Conservation (phyloP, 345 rosid species). For the Dipteronia dyeriana region DNA sequence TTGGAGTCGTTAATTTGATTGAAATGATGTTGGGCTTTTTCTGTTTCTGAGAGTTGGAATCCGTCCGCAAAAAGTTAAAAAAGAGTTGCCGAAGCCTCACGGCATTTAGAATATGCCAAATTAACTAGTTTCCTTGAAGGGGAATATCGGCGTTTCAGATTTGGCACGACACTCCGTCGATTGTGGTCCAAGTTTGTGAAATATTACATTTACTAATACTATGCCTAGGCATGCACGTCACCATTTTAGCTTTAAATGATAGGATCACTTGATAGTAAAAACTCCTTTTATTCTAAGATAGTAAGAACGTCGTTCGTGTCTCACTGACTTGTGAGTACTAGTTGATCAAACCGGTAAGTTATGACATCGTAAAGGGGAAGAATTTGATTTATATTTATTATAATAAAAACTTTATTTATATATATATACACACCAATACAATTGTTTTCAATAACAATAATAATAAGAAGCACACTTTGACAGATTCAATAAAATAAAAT, state of each 20-base stretch:
- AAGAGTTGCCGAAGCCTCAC: constrained; percentile 14
- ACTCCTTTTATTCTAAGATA: no score
- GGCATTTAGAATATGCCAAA: constrained; percentile 13
- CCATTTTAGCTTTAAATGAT: neutral
- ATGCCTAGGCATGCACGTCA: neutral
- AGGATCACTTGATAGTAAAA: no score
- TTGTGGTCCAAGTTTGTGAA: neutral
- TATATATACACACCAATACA: no score
- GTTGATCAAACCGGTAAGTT: no score
- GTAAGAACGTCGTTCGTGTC: no score
- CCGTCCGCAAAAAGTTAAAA: neutral
- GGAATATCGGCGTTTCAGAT: neutral
- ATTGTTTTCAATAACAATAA: no score
- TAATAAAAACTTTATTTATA: no score
- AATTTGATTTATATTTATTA: no score
- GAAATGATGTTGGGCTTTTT: constrained; percentile 13
- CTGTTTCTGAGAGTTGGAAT: neutral
- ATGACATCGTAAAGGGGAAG: no score
- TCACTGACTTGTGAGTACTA: no score
- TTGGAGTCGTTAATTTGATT: constrained; percentile 18
- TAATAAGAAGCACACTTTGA: no score
- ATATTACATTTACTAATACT: neutral
- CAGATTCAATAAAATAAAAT: no score
- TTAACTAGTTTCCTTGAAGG: neutral
- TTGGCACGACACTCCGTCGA: neutral